phyloP scores from a whole-genome alignment of 2,329 filamentous ascomycete species.

The Exophiala oligosperma region DNA sequence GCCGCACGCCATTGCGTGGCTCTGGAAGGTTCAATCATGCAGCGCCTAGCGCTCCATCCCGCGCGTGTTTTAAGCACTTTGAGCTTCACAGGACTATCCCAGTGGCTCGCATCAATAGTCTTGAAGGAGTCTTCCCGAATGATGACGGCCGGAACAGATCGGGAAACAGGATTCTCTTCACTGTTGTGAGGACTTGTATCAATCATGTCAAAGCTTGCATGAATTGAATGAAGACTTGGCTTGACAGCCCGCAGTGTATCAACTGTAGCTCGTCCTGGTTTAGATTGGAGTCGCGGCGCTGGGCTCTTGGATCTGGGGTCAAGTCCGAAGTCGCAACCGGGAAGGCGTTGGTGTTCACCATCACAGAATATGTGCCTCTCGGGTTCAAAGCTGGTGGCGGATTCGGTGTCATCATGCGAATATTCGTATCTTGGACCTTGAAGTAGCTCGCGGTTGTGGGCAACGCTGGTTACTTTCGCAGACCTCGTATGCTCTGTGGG shows the following conservation, averaged over 20 bases:
- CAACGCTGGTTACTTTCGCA: conserved; percentile 26
- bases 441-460: neutral
- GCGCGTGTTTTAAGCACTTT: conserved; percentile 6
- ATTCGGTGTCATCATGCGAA: conserved; percentile 13
- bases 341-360: neutral
- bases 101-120: conserved; percentile 21
- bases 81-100: conserved; percentile 9
- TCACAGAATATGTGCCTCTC: no score
- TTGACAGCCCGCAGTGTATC: conserved; percentile 7
- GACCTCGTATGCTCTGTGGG: conserved; percentile 40
- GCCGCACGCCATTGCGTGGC: conserved; percentile 14
- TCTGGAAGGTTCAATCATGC: conserved; percentile 22
- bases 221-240: conserved; percentile 15
- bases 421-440: neutral
- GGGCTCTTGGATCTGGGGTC: conserved; percentile 7
- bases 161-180: neutral
- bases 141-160: conserved; percentile 1
- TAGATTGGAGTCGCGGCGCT: conserved; percentile 7
- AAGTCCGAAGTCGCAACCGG: conserved; percentile 7
- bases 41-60: conserved; percentile 10
- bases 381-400: conserved; percentile 12
- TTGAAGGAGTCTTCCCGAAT: conserved; percentile 15
- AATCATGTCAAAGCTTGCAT: conserved; percentile 14
- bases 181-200: neutral
- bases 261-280: conserved; percentile 9